Conservation (phyloP, 106 monocot species). For the Iris macrosiphon region DNA sequence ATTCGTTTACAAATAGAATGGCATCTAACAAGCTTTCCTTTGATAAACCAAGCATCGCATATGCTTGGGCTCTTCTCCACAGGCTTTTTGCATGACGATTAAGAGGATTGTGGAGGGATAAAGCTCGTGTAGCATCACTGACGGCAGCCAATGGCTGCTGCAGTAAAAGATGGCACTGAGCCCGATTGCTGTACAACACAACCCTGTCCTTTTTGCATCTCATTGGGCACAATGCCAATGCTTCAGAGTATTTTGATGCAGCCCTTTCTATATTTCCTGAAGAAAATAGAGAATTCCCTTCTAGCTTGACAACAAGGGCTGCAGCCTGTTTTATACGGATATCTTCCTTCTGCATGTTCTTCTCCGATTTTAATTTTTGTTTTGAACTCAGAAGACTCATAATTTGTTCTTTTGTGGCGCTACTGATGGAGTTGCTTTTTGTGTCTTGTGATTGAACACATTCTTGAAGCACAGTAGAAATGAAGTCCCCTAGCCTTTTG, state of each 20-base stretch:
- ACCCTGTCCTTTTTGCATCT: conserved; percentile 81
- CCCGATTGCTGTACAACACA: conserved; percentile 73
- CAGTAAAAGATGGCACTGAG: conserved; percentile 83
- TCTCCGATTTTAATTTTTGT: conserved; percentile 60
- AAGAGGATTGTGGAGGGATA: conserved; percentile 70
- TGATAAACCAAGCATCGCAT: conserved; percentile 79
- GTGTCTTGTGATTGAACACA: conserved; percentile 24
- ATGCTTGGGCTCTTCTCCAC: conserved; percentile 93
- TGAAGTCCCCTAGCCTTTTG: conserved; percentile 64
- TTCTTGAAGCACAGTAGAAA: conserved; percentile 51
- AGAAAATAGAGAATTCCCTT: conserved; percentile 88
- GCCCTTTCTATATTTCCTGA: conserved; percentile 75
- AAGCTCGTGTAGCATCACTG: conserved; percentile 79
- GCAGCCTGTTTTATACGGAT: conserved; percentile 84
- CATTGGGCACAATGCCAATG: conserved; percentile 61
- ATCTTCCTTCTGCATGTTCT: conserved; percentile 79
- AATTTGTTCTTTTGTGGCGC: conserved; percentile 39
- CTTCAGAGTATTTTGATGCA: conserved; percentile 77
- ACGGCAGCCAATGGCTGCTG: conserved; percentile 76
- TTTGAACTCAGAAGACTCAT: conserved; percentile 53
- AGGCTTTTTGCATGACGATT: conserved; percentile 82
- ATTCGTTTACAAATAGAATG: conserved; percentile 81
- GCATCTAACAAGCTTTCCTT: conserved; percentile 95
- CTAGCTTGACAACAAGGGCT: conserved; percentile 74
- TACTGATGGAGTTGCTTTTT: conserved; percentile 11